These are phyloP conservation scores for Wickerhamiella dianesei DNA, from an alignment of 805 yeast genomes.

Conservation along the genomic window DNA sequence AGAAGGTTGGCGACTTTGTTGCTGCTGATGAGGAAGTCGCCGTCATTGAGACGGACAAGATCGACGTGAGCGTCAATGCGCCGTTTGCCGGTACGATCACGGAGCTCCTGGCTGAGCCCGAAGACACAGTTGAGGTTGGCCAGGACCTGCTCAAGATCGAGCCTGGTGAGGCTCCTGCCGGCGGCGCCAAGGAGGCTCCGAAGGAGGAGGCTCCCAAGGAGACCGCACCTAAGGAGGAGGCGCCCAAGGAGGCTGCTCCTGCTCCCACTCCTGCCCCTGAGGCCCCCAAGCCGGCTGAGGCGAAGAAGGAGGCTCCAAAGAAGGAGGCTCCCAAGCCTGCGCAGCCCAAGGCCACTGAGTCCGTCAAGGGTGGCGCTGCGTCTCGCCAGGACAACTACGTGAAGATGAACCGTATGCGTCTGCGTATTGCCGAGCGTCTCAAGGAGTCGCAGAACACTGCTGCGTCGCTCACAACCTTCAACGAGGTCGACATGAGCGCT, in stretches of 20 bases:
- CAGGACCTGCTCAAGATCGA: conserved; percentile 83
- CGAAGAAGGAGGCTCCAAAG: conserved; percentile 23
- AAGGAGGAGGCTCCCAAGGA: conserved; percentile 14
- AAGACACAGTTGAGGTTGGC: conserved; percentile 91
- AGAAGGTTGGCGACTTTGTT: conserved; percentile 76
- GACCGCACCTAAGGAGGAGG: conserved; percentile 23
- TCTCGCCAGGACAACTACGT: conserved; percentile 82
- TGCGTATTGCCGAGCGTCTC: conserved; percentile 96
- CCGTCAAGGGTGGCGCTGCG: conserved; percentile 33
- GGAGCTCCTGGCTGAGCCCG: conserved; percentile 69
- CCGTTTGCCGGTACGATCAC: conserved; percentile 84
- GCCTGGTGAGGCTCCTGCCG: conserved; percentile 55
- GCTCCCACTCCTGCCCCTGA: conserved; percentile 18
- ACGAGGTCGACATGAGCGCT: conserved; percentile 93
- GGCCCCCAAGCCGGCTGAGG: conserved; percentile 8
- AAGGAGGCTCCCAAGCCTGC: conserved; percentile 24
- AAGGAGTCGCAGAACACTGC: conserved; percentile 99
- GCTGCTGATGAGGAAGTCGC: conserved; percentile 82
- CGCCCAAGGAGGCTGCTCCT: conserved; percentile 25
- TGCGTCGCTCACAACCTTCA: conserved; percentile 94
- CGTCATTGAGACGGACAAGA: conserved; percentile 95
- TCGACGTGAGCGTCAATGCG: conserved; percentile 92
- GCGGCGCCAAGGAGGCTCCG: conserved; percentile 30
- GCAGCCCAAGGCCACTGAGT: conserved; percentile 23
- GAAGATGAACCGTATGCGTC: conserved; percentile 98